phyloP scores from a whole-genome alignment of 2,329 filamentous ascomycete genomes.

The Cercospora zeae-maydis region DNA sequence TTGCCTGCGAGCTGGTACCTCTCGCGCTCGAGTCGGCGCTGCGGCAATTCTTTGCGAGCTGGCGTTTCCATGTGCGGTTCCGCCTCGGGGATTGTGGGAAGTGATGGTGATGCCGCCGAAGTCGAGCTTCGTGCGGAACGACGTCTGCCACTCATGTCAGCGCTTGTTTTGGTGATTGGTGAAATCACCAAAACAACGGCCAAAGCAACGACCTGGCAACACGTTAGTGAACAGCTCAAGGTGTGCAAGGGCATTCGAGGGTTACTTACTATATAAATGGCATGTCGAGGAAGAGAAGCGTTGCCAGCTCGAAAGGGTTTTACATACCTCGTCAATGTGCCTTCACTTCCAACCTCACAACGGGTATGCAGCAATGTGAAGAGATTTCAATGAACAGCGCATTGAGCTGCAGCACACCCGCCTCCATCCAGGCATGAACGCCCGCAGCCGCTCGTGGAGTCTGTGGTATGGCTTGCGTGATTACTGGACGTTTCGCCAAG shows the following conservation, averaged over 20 bases:
- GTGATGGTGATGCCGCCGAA: slow-evolving; percentile 1
- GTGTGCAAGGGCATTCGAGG: background rate
- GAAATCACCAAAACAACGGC: slow-evolving; percentile 2
- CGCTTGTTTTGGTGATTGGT: slow-evolving; percentile 3
- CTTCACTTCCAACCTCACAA: background rate
- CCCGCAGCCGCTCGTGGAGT: background rate
- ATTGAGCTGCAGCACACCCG: background rate
- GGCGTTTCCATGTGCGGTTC: slow-evolving; percentile 12
- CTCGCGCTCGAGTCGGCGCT: slow-evolving; percentile 22
- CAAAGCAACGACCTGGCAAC: slow-evolving; percentile 7
- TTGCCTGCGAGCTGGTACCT: slow-evolving; percentile 32
- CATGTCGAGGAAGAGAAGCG: background rate
- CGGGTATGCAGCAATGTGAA: background rate
- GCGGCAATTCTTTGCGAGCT: slow-evolving; percentile 33
- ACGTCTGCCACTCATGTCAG: slow-evolving; percentile 16
- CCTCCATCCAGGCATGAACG: background rate
- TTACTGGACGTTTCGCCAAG: too few relatives aligned
- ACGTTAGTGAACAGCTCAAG: background rate
- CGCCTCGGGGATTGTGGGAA: background rate
- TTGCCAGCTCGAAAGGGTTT: background rate
- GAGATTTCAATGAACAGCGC: background rate
- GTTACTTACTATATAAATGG: slow-evolving; percentile 12
- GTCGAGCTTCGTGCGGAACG: background rate
- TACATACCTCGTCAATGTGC: background rate
- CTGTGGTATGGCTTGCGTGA: background rate